Base-by-base conservation (phyloP, 2,329 filamentous ascomycete genomes). In the Fusarium heterosporum region DNA sequence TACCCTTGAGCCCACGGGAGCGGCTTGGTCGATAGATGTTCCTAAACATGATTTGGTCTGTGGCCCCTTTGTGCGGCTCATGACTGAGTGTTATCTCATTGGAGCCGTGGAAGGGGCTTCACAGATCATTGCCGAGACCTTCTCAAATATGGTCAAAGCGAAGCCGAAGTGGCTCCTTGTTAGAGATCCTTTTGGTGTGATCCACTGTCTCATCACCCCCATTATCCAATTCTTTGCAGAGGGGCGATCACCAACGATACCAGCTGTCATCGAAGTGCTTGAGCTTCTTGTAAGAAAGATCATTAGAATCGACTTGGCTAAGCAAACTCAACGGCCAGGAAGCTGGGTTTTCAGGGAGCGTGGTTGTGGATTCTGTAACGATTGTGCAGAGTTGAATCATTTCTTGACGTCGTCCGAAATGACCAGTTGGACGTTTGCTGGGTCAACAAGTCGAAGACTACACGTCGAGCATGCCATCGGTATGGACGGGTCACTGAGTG, bases 321-420 rank as follows among this genome's bases (percentile, higher is more conserved):
- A 36, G 11, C 30, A 32, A 16, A 48, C 51, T 12, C 16, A 4
- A 8, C 11, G 11, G 26, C 22, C 34, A 12, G 26, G 25, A 7
- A 40, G 48, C 7, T 49, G 53, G 52, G 25, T 39, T 29, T 51
- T 62, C 32, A 25, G 49, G 25, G 47, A 36, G 12, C 52, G 62
- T 10, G 62, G 62, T 6, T 66, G 60, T 25, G 17, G 38, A 16
- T 61, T 45, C 16, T 42, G 55, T 9, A 55, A 45, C 14, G 62
- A 60, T 34, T 65, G 60, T 26, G 10, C 7, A 10, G 30, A 43
- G 4, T 8, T 65, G 9, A 36, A 50, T 13, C n/a, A 5, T 13
- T 61, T 65, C 22, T 38, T 66, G 11, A 40, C 28, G 9, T 54
- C 42, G 22, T n/a, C n/a, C 13, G 8, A 16, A 19, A 12, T 22